These are phyloP conservation scores for Auricularia cornea DNA, from an alignment of 768 basidiomycete genomes.

Conservation along the genomic window DNA sequence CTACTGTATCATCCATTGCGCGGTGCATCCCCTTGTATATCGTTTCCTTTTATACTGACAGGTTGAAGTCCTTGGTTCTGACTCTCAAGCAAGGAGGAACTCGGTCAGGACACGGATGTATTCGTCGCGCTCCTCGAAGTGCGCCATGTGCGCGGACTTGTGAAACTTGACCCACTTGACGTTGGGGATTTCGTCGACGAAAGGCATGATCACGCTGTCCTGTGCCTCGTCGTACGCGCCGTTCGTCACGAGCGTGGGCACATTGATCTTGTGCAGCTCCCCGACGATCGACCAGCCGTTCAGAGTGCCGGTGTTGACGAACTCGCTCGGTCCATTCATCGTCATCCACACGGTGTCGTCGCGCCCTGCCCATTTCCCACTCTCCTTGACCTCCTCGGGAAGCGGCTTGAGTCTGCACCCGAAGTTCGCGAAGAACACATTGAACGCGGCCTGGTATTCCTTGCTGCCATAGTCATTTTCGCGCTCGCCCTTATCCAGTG, in stretches of 20 bases:
- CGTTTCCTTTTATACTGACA: too few relatives aligned
- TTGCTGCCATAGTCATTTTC: conserved; percentile 33
- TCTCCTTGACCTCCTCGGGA: conserved; percentile 30
- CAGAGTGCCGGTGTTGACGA: conserved; percentile 8
- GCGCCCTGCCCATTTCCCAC: neutral
- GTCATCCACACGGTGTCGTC: neutral
- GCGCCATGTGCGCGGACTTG: conserved; percentile 11
- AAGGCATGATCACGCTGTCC: conserved; percentile 10
- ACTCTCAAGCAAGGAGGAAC: neutral
- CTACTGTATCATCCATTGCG: neutral
- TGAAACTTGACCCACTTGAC: conserved; percentile 11
- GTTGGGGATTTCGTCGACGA: conserved; percentile 10
- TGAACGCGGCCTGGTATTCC: conserved; percentile 39
- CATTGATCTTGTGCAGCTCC: conserved; percentile 9
- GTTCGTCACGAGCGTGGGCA: conserved; percentile 14
- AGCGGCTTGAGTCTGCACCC: conserved; percentile 38
- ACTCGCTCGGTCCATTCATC: conserved; percentile 6
- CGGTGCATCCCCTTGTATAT: too few relatives aligned
- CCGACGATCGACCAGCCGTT: conserved; percentile 11
- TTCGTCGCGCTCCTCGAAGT: conserved; percentile 13
- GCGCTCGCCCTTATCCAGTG: conserved; percentile 37
- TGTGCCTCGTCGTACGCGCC: conserved; percentile 12
- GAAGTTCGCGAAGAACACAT: conserved; percentile 34
- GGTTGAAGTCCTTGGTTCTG: too few relatives aligned
- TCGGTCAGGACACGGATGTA: conserved; percentile 11